These are phyloP conservation scores for Pythium dissotocum DNA, from an alignment of 352 stramenopile species.

Conservation along the genomic window DNA sequence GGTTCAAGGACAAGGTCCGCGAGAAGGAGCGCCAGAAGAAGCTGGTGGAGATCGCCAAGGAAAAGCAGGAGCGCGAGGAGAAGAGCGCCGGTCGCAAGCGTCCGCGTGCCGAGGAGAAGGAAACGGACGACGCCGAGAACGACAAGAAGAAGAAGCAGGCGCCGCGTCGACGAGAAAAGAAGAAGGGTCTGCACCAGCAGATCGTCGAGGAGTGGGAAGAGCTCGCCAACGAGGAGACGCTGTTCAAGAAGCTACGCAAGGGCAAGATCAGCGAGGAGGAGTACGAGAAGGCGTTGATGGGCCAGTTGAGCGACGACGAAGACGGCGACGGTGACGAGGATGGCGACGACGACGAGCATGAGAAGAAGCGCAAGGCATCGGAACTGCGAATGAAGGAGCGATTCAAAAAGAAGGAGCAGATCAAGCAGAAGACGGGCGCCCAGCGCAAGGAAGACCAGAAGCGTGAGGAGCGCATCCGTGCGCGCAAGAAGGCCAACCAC, in stretches of 20 bases:
- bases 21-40: conserved; percentile 97
- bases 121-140: conserved; percentile 55
- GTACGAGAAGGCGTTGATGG: conserved; percentile 83
- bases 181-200: conserved; percentile 94
- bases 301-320: conserved; percentile 43
- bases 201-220: conserved; percentile 99
- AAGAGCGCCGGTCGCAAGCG: conserved; percentile 66
- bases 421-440: conserved; percentile 64
- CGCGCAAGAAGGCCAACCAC: conserved; percentile 78
- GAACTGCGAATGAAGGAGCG: conserved; percentile 77
- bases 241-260: conserved; percentile 97
- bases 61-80: conserved; percentile 69
- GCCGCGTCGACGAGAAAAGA: conserved; percentile 90
- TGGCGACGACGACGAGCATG: conserved; percentile 20
- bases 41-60: conserved; percentile 70
- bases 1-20: conserved; percentile 95
- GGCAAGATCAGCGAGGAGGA: conserved; percentile 97
- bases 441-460: conserved; percentile 79
- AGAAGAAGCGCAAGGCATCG: conserved; percentile 65
- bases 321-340: conserved; percentile 32
- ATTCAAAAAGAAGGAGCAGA: conserved; percentile 84
- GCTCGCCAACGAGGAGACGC: conserved; percentile 95
- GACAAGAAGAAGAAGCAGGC: conserved; percentile 68
- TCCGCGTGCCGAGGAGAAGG: conserved; percentile 49
- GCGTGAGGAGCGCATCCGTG: conserved; percentile 81